Conservation (phyloP, 176 grass and related monocot species). For the Triticum turgidum region DNA sequence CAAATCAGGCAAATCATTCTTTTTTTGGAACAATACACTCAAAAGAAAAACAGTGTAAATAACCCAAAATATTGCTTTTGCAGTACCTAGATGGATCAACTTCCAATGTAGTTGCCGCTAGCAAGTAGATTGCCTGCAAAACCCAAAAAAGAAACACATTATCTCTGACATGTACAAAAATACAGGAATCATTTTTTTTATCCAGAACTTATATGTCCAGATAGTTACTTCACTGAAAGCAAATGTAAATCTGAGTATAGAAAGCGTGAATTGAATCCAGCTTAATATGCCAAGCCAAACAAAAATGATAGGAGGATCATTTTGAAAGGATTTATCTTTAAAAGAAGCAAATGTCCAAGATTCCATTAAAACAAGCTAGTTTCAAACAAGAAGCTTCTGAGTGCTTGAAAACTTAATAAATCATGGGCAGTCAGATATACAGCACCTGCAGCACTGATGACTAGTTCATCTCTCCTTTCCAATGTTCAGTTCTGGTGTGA, state of each 20-base stretch:
- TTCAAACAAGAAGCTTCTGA: not conserved
- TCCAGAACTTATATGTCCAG: not conserved
- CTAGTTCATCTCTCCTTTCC: not conserved
- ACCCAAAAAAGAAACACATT: not conserved
- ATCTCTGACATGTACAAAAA: not conserved
- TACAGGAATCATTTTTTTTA: not conserved
- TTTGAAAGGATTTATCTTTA: not conserved
- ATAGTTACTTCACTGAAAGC: not conserved
- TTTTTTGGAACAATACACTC: not conserved
- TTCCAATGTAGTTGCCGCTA: conserved; percentile 84
- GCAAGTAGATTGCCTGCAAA: conserved; percentile 87
- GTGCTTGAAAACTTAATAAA: not conserved
- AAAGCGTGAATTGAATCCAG: not conserved
- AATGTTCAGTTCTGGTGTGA: not conserved
- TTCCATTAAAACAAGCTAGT: not conserved
- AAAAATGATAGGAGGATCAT: not conserved
- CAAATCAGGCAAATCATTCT: not conserved
- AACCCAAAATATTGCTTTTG: not conserved
- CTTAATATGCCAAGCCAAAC: not conserved
- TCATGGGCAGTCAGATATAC: not conserved
- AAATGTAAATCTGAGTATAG: not conserved
- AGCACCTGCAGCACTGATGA: not conserved
- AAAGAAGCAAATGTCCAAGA: not conserved
- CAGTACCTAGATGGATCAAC: conserved; percentile 84
- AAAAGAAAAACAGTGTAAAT: conserved; percentile 5